Percentiles rank a stretch among this genome's conserved stretches.
Conservation (phyloP, 176 grass and related monocot genomes). For the Elymus sibiricus region DNA sequence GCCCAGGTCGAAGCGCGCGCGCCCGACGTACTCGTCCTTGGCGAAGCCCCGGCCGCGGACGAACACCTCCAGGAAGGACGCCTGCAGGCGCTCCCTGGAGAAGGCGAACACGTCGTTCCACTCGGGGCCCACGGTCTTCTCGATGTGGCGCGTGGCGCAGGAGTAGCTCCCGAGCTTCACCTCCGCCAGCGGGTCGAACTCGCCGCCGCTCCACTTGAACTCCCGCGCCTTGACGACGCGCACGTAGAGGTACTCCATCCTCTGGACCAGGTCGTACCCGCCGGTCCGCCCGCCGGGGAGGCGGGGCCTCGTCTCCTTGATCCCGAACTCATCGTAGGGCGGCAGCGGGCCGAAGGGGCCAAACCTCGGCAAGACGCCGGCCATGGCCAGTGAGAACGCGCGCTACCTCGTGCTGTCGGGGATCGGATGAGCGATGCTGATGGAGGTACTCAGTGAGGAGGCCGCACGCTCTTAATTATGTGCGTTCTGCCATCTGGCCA, state of each 20-base stretch:
- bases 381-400: not conserved
- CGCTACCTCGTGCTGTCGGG: not conserved
- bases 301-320: conserved; percentile 50
- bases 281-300: conserved; percentile 33
- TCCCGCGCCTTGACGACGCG: conserved; percentile 69
- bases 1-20: conserved; percentile 35
- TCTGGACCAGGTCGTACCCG: conserved; percentile 75
- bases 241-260: conserved; percentile 84
- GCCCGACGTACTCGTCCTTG: conserved; percentile 50
- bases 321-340: conserved; percentile 31
- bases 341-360: conserved; percentile 18
- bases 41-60: conserved; percentile 39
- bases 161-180: conserved; percentile 38
- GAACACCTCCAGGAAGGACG: conserved; percentile 33
- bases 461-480: conserved; percentile 14
- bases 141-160: conserved; percentile 49
- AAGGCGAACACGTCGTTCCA: conserved; percentile 82
- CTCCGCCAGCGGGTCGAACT: conserved; percentile 46
- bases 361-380: conserved; percentile 43
- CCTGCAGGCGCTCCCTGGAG: conserved; percentile 44
- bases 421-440: not conserved
- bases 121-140: conserved; percentile 48
- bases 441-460: not conserved
- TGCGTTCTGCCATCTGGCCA: conserved; percentile 35
- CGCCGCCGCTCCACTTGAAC: conserved; percentile 30